phyloP scores from a whole-genome alignment of 768 basidiomycete species.

The Phylloporus rhodoxanthus region DNA sequence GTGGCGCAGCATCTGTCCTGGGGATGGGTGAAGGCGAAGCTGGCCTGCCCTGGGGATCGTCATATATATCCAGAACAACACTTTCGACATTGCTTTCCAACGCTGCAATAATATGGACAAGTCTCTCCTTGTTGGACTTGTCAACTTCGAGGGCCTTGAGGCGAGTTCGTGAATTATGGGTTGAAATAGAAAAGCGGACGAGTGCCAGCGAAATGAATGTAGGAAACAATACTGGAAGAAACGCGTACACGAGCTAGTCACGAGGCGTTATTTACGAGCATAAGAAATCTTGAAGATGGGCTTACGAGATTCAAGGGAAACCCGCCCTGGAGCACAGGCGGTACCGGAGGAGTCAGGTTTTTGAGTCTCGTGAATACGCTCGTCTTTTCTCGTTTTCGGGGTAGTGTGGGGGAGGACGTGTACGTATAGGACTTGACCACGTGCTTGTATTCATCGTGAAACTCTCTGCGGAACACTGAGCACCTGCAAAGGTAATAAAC shows the following conservation, averaged over 20 bases:
- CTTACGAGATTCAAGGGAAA: conserved; percentile 73
- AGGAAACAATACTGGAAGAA: conserved; percentile 65
- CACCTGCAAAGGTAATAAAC: conserved; percentile 1
- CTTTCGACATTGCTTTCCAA: conserved; percentile 60
- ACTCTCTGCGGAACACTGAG: conserved; percentile 36
- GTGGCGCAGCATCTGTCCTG: not conserved
- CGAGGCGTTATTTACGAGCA: conserved; percentile 1
- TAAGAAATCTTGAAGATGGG: not conserved
- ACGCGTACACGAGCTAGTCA: conserved; percentile 44
- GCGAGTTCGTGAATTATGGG: conserved; percentile 56
- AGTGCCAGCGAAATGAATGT: conserved; percentile 48
- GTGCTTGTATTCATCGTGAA: conserved; percentile 50
- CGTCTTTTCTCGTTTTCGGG: conserved; percentile 34
- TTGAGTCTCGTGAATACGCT: conserved; percentile 43
- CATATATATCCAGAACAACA: conserved; percentile 54
- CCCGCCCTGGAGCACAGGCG: conserved; percentile 50
- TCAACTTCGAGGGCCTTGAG: conserved; percentile 61
- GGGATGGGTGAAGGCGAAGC: conserved; percentile 9
- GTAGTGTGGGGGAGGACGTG: conserved; percentile 36
- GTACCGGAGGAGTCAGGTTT: conserved; percentile 42
- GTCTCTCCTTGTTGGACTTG: conserved; percentile 40
- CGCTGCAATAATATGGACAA: conserved; percentile 50
- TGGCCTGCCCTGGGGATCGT: conserved; percentile 33
- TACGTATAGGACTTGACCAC: conserved; percentile 50
- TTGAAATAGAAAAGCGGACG: conserved; percentile 50